Evolutionary conservation across 257 asterid genomes (phyloP), one percentile per base, ranked within the genome.

Genomic region (Osmanthus fragrans): DNA sequence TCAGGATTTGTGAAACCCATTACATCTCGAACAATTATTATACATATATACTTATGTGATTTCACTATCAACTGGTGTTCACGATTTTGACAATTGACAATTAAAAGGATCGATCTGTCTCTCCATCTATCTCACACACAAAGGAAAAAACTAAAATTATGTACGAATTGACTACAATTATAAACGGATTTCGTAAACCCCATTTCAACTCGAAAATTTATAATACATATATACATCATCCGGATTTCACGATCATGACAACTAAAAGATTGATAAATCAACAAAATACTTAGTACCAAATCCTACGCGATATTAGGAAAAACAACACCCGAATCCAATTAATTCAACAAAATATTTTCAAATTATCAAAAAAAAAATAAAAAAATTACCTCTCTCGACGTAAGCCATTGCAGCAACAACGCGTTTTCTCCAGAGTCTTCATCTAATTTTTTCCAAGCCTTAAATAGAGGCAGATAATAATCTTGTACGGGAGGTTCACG

Each of bases 361-460:
- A 71, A 75, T 63, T 27, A 4, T 9, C 63, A 5, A 1, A 36
- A 36, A n/a, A n/a, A 65, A n/a, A 63, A 7, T 16, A 3, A 12
- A 23, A 27, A 23, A 49, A 8, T 34, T 77, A 89, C 94, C 96
- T 89, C 96, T 83, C 79, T 91, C 96, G 27, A 91, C 92, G 89
- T 91, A 91, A 30, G 96, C 96, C 96, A 91, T 91, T 77, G 86
- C 56, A 76, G 72, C 85, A 37, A 67, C 77, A 71, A 80, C 47
- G 10, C 71, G 75, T 54, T 36, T 77, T 18, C 63, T 80, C 85
- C 78, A 49, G 85, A 40, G 67, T 71, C 83, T 78, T 78, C 27
- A 27, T 18, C 74, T 21, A 72, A 19, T 51, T 71, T 2, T 65
- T 49, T 75, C 64, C 66, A 36, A 64, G 72, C 49, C 19, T 56